Evolutionary conservation across 2,329 filamentous ascomycete species (phyloP), one percentile per base, ranked within the genome.

Genomic region (Sclerotinia spermophila): DNA sequence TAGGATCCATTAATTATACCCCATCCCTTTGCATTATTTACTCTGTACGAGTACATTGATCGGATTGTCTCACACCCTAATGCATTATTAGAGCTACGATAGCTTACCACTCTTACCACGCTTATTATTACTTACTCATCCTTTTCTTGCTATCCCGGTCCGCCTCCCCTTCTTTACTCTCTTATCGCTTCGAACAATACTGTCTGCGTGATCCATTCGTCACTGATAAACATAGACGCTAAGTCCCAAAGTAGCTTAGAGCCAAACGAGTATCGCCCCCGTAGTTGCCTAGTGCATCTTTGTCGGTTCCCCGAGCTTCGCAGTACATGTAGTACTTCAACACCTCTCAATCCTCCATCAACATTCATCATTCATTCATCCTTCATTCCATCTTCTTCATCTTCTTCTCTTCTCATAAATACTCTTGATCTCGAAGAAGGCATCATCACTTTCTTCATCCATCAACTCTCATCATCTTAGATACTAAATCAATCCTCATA

Each of bases 381-480:
- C 77, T 74, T 75, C 76, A n/a, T 48, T 13, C 45, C 21, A 21
- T 21, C 61, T 35, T 70, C 69, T n/a, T 51, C 44, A 35, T 11
- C 27, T 75, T 71, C 74, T 72, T 53, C 62, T 64, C 75, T 71
- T 71, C 74, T 72, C 73, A 70, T 75, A 75, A 72, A 72, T 71
- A 33, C 56, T 38, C 55, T 30, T 68, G 27, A 17, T 69, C 51
- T 64, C 30, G 61, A 51, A 64, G 56, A 68, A 56, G 53, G 67
- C 45, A 55, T 64, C n/a, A 35, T n/a, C 27, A 44, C 59, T 69
- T 69, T 55, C 61, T 68, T 73, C 73, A 71, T 72, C 74, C 73
- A 76, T 76, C 75, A 73, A 73, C 72, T 68, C 55, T 45, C 53
- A 62, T 72, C 74, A 76, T 75, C 70, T 69, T 65, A 72, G 71